Conservation (phyloP, 441 rosid species). For the Cnidoscolus chayamansa region DNA sequence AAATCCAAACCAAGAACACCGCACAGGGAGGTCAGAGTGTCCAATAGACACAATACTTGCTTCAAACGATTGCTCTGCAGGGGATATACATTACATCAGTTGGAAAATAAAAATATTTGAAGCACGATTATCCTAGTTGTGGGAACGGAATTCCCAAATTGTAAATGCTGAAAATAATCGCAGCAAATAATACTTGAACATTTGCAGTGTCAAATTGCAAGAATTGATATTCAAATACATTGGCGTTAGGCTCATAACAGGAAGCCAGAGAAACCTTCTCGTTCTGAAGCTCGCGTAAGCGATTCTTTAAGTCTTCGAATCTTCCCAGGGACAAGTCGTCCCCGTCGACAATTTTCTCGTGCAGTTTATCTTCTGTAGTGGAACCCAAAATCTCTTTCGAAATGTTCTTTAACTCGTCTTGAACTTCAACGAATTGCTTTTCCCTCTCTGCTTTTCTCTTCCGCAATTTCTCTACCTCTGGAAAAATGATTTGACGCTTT, state of each 20-base stretch:
- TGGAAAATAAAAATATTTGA: background rate
- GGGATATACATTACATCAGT: conserved; percentile 1
- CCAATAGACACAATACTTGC: conserved; percentile 41
- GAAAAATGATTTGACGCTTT: conserved; percentile 42
- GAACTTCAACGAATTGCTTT: conserved; percentile 51
- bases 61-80: conserved; percentile 52
- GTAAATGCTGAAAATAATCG: too few relatives aligned
- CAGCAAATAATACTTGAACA: too few relatives aligned
- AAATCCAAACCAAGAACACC: conserved; percentile 66
- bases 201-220: too few relatives aligned
- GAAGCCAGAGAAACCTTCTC: conserved; percentile 54
- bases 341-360: conserved; percentile 41
- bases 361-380: conserved; percentile 26
- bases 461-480: conserved; percentile 55
- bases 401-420: conserved; percentile 45
- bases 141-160: background rate
- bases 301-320: conserved; percentile 50
- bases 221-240: too few relatives aligned
- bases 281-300: conserved; percentile 48
- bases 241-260: too few relatives aligned
- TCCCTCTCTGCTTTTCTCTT: conserved; percentile 54
- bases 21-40: conserved; percentile 46
- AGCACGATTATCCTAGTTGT: too few relatives aligned
- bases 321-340: conserved; percentile 55
- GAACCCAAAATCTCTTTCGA: conserved; percentile 52